Base-by-base conservation (phyloP, 2,329 filamentous ascomycete genomes). In the Laburnicola sp. region DNA sequence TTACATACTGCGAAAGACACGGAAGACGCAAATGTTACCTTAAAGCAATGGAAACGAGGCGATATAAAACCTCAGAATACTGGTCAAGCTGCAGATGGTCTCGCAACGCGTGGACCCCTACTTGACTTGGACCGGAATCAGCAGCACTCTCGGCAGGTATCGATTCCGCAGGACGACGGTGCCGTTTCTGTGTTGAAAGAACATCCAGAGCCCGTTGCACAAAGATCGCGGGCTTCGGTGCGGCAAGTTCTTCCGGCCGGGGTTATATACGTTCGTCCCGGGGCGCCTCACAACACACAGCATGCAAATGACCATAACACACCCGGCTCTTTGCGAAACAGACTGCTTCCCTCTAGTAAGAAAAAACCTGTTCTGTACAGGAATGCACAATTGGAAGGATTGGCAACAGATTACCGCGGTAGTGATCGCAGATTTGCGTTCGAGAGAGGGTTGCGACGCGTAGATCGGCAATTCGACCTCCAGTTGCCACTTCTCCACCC, bases 1-100 rank as follows among this genome's bases (percentile, higher is more conserved):
- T 66, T 86, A 25, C 77, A 76, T 11, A 83, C 78, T 23, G 70
- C 67, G 28, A 59, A 71, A 6, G 83, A 86, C 53, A 85, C 82
- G 0, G 70, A 75, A 41, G 82, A 86, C 59, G 80, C 80, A 6
- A 79, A 77, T 44, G 57, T 63, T 28, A 73, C 75, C 2, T 69
- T 86, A 44, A 69, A 64, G 39, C 72, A 78, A 49, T 85, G 83
- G 83, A 76, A 69, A 56, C 65, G 66, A 31, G 82, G 82, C 16
- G 67, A 56, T 22, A 28, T 72, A 9, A 63, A 59, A 39, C 62
- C 62, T 4, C 61, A 50, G 21, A 58, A 55, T 41, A 16, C 50
- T 11, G 6, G n/a, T 16, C 27, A 45, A 10, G 28, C 44, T 9
- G 51, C 8, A 2, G 6, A 46, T 37, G 42, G 35, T 11, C 46